Evolutionary conservation across 768 basidiomycete species (phyloP).

Genomic region (Mycena belliarum): DNA sequence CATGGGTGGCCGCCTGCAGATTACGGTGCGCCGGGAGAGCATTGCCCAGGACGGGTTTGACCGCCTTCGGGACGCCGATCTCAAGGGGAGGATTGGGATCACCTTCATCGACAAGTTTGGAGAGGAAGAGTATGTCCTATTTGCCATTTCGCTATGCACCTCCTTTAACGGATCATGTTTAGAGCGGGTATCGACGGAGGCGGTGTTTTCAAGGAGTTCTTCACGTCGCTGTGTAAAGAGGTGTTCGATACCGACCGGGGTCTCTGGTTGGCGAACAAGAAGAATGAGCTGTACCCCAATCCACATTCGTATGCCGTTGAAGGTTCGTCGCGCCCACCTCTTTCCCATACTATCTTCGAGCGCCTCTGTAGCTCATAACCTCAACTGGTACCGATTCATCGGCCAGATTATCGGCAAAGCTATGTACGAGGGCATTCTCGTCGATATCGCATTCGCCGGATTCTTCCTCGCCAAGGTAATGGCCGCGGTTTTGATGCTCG

Average conservation of each 20-base stretch:
- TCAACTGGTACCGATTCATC: slow-evolving; percentile 92
- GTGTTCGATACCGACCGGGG: slow-evolving; percentile 95
- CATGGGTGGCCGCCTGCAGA: slow-evolving; percentile 32
- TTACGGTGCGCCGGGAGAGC: slow-evolving; percentile 67
- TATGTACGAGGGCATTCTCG: slow-evolving; percentile 92
- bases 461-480: slow-evolving; percentile 90
- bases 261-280: slow-evolving; percentile 87
- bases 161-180: background rate
- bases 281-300: slow-evolving; percentile 94
- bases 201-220: slow-evolving; percentile 97
- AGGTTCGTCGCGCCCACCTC: slow-evolving; percentile 45
- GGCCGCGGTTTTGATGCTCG: background rate
- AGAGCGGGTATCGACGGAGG: slow-evolving; percentile 95
- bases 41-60: slow-evolving; percentile 94
- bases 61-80: slow-evolving; percentile 68
- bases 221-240: slow-evolving; percentile 90
- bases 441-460: slow-evolving; percentile 91
- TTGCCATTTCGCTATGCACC: background rate
- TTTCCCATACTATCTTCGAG: background rate
- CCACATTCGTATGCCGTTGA: slow-evolving; percentile 91
- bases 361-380: slow-evolving; percentile 61
- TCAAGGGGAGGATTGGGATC: slow-evolving; percentile 86
- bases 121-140: slow-evolving; percentile 67
- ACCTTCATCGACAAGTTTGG: slow-evolving; percentile 92
- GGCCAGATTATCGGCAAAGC: slow-evolving; percentile 95